Conservation (phyloP, 805 yeast species). For the Zygotorulaspora danielsina region DNA sequence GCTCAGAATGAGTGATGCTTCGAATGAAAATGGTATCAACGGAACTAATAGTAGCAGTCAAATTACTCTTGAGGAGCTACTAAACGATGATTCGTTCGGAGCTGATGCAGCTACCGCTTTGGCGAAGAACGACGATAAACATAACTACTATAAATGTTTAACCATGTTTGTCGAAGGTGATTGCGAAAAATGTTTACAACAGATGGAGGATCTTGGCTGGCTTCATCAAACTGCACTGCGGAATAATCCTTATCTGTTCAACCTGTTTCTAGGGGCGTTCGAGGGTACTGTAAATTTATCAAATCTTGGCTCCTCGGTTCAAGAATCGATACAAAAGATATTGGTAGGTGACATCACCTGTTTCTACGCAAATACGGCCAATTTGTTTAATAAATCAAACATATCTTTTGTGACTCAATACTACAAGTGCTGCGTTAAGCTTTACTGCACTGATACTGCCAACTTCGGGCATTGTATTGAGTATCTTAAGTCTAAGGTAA, state of each 20-base stretch:
- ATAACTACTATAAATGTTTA: slow-evolving; percentile 19
- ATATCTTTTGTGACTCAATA: slow-evolving; percentile 9
- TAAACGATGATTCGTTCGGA: slow-evolving; percentile 21
- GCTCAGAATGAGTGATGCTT: no score
- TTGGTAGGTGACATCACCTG: slow-evolving; percentile 8
- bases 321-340: slow-evolving; percentile 3
- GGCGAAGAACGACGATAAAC: slow-evolving; percentile 1
- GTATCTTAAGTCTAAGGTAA: slow-evolving; percentile 7
- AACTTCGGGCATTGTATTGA: background rate
- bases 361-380: slow-evolving; percentile 1
- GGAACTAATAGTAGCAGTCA: slow-evolving; percentile 1
- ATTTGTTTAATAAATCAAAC: slow-evolving; percentile 3
- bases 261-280: slow-evolving; percentile 21
- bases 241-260: slow-evolving; percentile 8
- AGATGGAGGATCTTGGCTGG: slow-evolving; percentile 18
- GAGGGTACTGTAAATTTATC: slow-evolving; percentile 12
- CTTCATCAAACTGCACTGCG: slow-evolving; percentile 10
- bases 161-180: slow-evolving; percentile 24
- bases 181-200: slow-evolving; percentile 20
- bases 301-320: slow-evolving; percentile 14
- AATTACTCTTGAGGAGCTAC: slow-evolving; percentile 20
- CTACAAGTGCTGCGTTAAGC: slow-evolving; percentile 14
- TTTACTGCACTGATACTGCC: slow-evolving; percentile 4
- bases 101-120: background rate
- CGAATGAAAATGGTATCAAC: no score